Conservation (phyloP, 1,139 yeast genomes). For the Kodamaea sp. region DNA sequence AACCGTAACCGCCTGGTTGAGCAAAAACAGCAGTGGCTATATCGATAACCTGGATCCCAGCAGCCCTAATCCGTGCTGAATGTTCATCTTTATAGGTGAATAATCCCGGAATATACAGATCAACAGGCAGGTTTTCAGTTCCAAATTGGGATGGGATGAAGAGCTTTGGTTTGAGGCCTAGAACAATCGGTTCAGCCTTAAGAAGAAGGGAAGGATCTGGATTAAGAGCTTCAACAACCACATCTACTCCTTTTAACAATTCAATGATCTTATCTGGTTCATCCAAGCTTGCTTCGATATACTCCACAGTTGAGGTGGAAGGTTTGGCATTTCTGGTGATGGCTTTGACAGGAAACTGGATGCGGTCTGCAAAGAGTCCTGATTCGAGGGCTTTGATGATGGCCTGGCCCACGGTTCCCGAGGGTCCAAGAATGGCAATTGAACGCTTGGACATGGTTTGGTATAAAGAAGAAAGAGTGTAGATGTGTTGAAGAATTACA, state of each 20-base stretch:
- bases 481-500: no score
- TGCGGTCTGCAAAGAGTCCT: conserved; percentile 38
- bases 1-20: conserved; percentile 37
- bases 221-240: conserved; percentile 46
- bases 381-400: conserved; percentile 46
- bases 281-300: conserved; percentile 31
- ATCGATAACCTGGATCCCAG: conserved; percentile 54
- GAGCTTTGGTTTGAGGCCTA: conserved; percentile 46
- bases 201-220: conserved; percentile 22
- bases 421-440: conserved; percentile 1
- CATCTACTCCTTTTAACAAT: conserved; percentile 51
- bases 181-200: conserved; percentile 35
- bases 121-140: conserved; percentile 31
- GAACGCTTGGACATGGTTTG: not conserved
- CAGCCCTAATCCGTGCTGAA: conserved; percentile 20
- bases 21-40: conserved; percentile 47
- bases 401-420: conserved; percentile 20
- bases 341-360: conserved; percentile 51
- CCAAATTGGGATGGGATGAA: conserved; percentile 69
- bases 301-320: conserved; percentile 41
- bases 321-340: conserved; percentile 38
- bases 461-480: no score
- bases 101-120: conserved; percentile 32
- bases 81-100: conserved; percentile 40
- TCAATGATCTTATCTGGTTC: conserved; percentile 24